Evolutionary conservation across 2,329 filamentous ascomycete genomes (phyloP), one percentile per base, ranked within the genome.

Genomic region (Aspergillus ochraceus): DNA sequence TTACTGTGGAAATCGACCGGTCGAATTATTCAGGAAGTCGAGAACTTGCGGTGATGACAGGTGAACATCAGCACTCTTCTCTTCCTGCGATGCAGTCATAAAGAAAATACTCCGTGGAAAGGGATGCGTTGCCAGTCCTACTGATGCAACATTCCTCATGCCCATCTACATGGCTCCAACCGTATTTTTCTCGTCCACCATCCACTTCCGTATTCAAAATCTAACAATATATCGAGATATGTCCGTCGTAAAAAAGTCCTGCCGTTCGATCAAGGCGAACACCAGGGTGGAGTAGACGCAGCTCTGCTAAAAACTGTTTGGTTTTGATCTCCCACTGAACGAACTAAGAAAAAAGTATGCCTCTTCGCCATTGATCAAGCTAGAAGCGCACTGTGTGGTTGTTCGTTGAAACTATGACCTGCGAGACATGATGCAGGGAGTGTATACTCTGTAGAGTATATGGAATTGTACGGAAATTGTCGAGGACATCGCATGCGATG

Each of bases 231-330:
- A 24, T 10, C 6, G 6, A 3, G 22, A 45, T 42, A 78, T 79
- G 77, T 79, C 68, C 77, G 76, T 79, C 77, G 71, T 76, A 73
- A 73, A 77, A 74, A 75, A 79, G 77, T 79, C 77, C 77, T 77
- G 71, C 70, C 66, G 73, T 71, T 71, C 75, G 68, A 78, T 67
- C 39, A 60, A 70, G 58, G 60, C 68, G 69, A 76, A 73, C 73
- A 76, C 74, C 74, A 79, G 77, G 77, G 77, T 79, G 77, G 77
- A 79, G 77, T 77, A 78, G 77, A 79, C 77, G 77, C 77, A 76
- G 77, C 71, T 69, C 77, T 79, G 77, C 77, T 79, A 79, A 77
- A 79, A 79, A 77, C 77, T 76, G 76, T 73, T 74, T 74, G 71
- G 74, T 73, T 77, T 79, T 76, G 74, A 72, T 79, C 74, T 79